A percentile compares a stretch with the other conserved stretches of the same genome.
Conservation (phyloP, 1,284 basidiomycete genomes). For the Ceratobasidium theobromae region DNA sequence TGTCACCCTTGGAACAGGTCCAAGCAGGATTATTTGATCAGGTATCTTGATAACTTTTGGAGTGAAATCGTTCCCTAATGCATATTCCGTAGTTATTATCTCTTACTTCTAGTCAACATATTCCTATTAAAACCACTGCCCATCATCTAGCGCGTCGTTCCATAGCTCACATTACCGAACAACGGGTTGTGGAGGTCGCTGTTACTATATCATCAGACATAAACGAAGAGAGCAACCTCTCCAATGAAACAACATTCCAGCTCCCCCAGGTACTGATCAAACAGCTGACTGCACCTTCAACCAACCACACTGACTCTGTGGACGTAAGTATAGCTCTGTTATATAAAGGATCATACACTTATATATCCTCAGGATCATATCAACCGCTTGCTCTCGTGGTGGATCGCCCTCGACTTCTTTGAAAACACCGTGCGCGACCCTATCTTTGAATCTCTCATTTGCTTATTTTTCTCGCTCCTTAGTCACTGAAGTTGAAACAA, state of each 20-base stretch:
- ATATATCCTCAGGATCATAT: constrained; percentile 67
- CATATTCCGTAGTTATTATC: background rate
- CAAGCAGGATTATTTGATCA: background rate
- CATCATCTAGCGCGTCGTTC: constrained; percentile 12
- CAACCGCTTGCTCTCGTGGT: constrained; percentile 81
- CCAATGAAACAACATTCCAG: background rate
- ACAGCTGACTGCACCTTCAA: background rate
- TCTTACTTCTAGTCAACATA: background rate
- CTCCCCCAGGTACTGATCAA: background rate
- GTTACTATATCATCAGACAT: background rate
- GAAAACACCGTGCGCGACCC: constrained; percentile 67
- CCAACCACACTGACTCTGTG: background rate
- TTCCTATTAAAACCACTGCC: constrained; percentile 10
- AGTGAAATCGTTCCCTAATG: background rate
- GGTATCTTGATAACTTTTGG: background rate
- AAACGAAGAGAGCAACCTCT: background rate
- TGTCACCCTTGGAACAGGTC: background rate
- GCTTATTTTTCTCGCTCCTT: constrained; percentile 21
- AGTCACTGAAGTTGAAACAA: constrained; percentile 80
- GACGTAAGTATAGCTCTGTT: background rate
- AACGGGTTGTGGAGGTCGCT: constrained; percentile 23
- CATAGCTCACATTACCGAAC: constrained; percentile 21
- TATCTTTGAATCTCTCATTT: background rate
- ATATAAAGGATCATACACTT: constrained; percentile 42
- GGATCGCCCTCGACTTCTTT: constrained; percentile 87